phyloP scores from a whole-genome alignment of 2,329 filamentous ascomycete genomes.

The Microcyclospora tardicrescens region DNA sequence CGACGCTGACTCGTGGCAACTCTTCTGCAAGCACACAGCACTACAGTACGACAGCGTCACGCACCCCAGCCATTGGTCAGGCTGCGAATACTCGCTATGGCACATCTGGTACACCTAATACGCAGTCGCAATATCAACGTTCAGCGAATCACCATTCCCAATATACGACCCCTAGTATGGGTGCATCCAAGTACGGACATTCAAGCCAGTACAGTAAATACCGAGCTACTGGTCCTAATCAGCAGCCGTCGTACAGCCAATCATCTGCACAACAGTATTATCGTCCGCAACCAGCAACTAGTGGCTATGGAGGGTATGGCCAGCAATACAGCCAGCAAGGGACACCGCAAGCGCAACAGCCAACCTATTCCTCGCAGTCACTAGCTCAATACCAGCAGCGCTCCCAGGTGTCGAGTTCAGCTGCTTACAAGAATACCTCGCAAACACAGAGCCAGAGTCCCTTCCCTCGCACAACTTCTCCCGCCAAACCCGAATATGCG shows the following conservation, averaged over 20 bases:
- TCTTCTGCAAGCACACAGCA: conserved; percentile 19
- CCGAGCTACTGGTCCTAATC: conserved; percentile 3
- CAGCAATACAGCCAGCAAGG: conserved; percentile 10
- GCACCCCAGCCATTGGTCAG: conserved; percentile 22
- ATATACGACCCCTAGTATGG: conserved; percentile 16
- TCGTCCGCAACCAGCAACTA: conserved; percentile 3
- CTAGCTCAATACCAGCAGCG: conserved; percentile 15
- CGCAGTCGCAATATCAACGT: conserved; percentile 16
- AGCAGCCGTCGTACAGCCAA: conserved; percentile 14
- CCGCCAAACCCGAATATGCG: conserved; percentile 9
- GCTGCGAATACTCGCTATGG: conserved; percentile 24
- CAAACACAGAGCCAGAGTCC: conserved; percentile 7
- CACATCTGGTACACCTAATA: conserved; percentile 13
- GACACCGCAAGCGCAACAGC: conserved; percentile 12
- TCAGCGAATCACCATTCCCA: conserved; percentile 14
- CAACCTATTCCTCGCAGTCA: conserved; percentile 11
- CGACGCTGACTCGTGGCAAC: conserved; percentile 16
- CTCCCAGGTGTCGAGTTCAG: conserved; percentile 13
- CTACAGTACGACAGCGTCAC: conserved; percentile 20
- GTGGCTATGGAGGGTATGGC: conserved; percentile 11
- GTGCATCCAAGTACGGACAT: conserved; percentile 10
- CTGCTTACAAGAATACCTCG: conserved; percentile 13
- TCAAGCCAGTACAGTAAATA: conserved; percentile 18
- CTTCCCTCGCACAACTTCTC: conserved; percentile 16
- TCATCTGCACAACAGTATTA: conserved; percentile 15